These are phyloP conservation scores for Paramecium caudatum DNA, from an alignment of 73 alveolate genomes.

Conservation along the genomic window DNA sequence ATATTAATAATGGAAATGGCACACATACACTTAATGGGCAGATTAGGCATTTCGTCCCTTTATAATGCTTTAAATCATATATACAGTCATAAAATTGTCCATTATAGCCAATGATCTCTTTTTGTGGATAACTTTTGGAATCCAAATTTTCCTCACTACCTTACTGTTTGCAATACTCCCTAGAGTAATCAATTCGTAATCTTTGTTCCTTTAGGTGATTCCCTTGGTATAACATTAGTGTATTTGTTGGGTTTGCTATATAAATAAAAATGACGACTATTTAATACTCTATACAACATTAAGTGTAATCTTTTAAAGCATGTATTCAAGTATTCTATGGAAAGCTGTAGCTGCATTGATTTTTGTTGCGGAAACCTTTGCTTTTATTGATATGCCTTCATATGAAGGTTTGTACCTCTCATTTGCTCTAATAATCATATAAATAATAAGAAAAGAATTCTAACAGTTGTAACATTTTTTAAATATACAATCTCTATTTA, in stretches of 20 bases:
- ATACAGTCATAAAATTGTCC: background rate
- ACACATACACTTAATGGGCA: constrained; percentile 21
- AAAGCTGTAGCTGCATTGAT: background rate
- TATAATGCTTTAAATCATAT: background rate
- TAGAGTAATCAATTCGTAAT: background rate
- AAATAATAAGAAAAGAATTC: constrained; percentile 9
- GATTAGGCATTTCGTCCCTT: background rate
- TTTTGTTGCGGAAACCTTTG: background rate
- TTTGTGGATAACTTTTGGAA: background rate
- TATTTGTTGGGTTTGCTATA: constrained; percentile 33
- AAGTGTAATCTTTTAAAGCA: background rate
- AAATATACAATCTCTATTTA: background rate
- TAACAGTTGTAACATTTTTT: constrained; percentile 4
- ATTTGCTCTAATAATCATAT: background rate
- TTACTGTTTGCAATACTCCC: background rate
- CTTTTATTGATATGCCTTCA: background rate
- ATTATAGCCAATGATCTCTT: background rate
- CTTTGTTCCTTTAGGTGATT: background rate
- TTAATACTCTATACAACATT: background rate
- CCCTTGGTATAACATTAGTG: constrained; percentile 2
- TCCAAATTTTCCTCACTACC: background rate
- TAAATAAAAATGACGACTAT: background rate
- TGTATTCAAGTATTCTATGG: background rate
- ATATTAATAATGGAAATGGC: constrained; percentile 41
- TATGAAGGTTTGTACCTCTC: background rate